Base-by-base conservation (phyloP, 106 monocot genomes). In the Cymbidium sinense region DNA sequence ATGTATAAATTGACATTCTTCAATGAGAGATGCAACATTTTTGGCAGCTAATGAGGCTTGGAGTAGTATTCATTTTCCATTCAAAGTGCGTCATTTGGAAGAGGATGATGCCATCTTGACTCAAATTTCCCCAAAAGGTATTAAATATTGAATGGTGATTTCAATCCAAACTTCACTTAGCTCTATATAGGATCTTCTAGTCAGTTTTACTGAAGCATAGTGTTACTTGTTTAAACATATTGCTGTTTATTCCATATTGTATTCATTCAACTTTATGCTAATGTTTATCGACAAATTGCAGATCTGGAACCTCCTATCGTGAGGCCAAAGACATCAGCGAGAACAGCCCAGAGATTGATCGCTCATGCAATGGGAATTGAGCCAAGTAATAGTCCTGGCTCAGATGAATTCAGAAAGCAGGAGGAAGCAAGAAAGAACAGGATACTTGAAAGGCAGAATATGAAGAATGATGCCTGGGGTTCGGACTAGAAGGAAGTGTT, bases 401-500 rank as follows among this genome's bases (percentile, higher is more conserved):
- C 87, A 20, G 79, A 52, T 70, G 94, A 94, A 84, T 80, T 92
- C 64, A 87, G 75, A 75, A 86, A 88, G 51, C 92, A 94, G 70
- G 98, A 99, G 81, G 79, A 79, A 78, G 92, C 84, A 34, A 87
- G 98, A 73, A 99, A 84, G 82, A 77, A 83, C 43, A 85, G 94
- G 7, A 89, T 94, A 19, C 80, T 67, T 41, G 62, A 84, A 75
- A 88, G 94, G 7, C 89, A 90, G 18, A 64, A 30, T 64, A 28
- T 94, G 87, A 94, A 76, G 69, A 87, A 92, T 54, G 91, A 92
- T 64, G 94, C 96, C 5, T 98, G 96, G 96, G 96, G 96, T 70
- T 55, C 96, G 31, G 91, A 94, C 25, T 78, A 47, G 17, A 47
- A 2, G 11, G 0, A 13, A 47, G 47, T 47, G 0, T 15, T 47